Percentiles rank a stretch among this genome's conserved stretches.
These are phyloP conservation scores for Xylaria cubensis DNA, from an alignment of 495 filamentous ascomycete genomes.

Conservation along the genomic window DNA sequence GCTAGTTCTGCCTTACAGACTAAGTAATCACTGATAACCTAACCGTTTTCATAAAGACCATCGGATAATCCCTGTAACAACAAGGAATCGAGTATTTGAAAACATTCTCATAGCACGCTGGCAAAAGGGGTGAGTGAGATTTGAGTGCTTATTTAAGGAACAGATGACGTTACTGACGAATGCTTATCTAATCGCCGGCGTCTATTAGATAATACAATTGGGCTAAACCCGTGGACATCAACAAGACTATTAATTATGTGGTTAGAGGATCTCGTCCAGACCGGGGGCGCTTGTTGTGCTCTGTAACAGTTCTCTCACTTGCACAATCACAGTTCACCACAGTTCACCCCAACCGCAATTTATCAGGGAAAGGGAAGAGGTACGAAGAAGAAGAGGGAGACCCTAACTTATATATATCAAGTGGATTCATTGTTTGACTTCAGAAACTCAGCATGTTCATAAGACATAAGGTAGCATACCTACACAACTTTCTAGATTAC, in stretches of 20 bases:
- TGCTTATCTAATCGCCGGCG: constrained; percentile 2
- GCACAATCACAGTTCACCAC: not conserved
- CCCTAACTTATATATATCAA: not conserved
- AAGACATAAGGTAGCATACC: not conserved
- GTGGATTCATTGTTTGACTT: not conserved
- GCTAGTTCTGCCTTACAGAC: not conserved
- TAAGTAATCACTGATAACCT: not conserved
- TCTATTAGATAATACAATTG: not conserved
- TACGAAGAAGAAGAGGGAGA: not conserved
- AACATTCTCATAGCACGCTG: not conserved
- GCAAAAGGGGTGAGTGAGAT: not conserved
- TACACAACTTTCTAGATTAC: constrained; percentile 1
- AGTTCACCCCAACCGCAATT: not conserved
- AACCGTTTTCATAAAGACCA: not conserved
- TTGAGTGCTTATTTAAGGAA: not conserved
- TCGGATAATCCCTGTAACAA: not conserved
- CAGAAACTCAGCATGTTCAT: not conserved
- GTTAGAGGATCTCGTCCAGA: too few relatives aligned
- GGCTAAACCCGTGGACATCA: not conserved
- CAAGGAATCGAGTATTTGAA: not conserved
- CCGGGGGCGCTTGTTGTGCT: too few relatives aligned
- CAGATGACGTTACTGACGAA: not conserved
- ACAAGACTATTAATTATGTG: too few relatives aligned
- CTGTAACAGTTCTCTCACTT: not conserved
- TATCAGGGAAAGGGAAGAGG: not conserved